phyloP scores from a whole-genome alignment of 2,329 filamentous ascomycete genomes.

The Aspergillus fructus region DNA sequence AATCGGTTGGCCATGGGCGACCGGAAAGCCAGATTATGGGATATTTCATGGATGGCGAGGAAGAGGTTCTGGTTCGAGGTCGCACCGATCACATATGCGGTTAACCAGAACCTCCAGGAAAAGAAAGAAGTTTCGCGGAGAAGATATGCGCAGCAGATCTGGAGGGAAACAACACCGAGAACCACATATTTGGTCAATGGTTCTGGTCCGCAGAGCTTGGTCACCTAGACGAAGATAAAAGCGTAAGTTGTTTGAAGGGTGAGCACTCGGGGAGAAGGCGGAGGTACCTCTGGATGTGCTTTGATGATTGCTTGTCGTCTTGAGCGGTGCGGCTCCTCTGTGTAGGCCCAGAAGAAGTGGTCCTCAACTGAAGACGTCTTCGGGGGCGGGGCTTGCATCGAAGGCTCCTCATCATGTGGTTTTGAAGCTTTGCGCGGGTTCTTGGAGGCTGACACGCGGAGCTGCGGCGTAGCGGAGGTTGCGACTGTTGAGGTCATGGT shows the following conservation, averaged over 20 bases:
- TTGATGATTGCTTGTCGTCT: conserved; percentile 93
- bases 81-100: conserved; percentile 87
- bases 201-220: conserved; percentile 94
- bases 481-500: conserved; percentile 30
- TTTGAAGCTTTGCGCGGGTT: conserved; percentile 17
- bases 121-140: conserved; percentile 76
- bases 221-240: conserved; percentile 61
- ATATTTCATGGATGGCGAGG: conserved; percentile 97
- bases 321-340: conserved; percentile 93
- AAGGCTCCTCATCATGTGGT: conserved; percentile 16
- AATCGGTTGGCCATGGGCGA: conserved; percentile 77
- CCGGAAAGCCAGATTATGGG: conserved; percentile 92
- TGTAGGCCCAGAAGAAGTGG: conserved; percentile 98
- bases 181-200: conserved; percentile 95
- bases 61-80: conserved; percentile 98
- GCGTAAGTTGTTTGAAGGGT: conserved; percentile 2
- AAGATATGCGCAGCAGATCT: conserved; percentile 73
- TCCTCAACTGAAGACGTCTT: conserved; percentile 42
- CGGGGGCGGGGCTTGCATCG: conserved; percentile 31
- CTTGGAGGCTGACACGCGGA: conserved; percentile 34
- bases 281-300: conserved; percentile 83
- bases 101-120: conserved; percentile 79
- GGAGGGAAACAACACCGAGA: conserved; percentile 75
- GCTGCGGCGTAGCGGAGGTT: conserved; percentile 32
- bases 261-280: not conserved